Conservation (phyloP, 129 eudicot species). For the Chrysanthemum lavandulifolium region DNA sequence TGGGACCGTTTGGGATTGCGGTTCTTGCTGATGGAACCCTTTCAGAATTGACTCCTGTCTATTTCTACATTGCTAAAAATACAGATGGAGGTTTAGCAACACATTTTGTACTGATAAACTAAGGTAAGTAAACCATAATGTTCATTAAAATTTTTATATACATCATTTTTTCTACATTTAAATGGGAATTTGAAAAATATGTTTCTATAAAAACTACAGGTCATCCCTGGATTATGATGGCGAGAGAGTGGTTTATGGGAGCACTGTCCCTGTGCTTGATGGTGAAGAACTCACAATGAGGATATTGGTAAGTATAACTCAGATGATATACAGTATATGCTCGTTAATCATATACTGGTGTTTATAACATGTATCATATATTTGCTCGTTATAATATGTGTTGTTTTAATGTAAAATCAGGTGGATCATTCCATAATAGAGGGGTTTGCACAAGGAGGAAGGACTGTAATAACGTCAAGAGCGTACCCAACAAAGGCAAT, state of each 20-base stretch:
- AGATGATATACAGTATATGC: too few relatives aligned
- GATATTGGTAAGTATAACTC: slow-evolving; percentile 44
- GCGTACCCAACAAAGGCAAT: slow-evolving; percentile 77
- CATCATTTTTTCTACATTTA: too few relatives aligned
- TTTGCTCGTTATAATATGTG: neutral
- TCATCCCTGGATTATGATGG: slow-evolving; percentile 70
- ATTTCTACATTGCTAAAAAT: slow-evolving; percentile 71
- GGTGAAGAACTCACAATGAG: slow-evolving; percentile 71
- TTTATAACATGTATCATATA: too few relatives aligned
- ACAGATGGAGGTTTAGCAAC: slow-evolving; percentile 44
- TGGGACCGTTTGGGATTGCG: slow-evolving; percentile 87
- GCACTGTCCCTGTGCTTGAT: slow-evolving; percentile 67
- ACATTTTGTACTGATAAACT: slow-evolving; percentile 75
- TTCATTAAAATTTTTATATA: too few relatives aligned
- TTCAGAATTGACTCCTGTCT: slow-evolving; percentile 69
- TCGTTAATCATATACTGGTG: too few relatives aligned
- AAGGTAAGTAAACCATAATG: slow-evolving; percentile 37
- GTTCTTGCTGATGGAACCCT: slow-evolving; percentile 70
- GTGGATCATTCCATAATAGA: slow-evolving; percentile 92
- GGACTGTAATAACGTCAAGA: slow-evolving; percentile 72
- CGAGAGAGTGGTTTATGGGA: slow-evolving; percentile 57
- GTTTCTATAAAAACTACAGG: slow-evolving; percentile 29
- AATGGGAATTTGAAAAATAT: too few relatives aligned
- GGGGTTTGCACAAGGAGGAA: slow-evolving; percentile 86
- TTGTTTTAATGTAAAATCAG: slow-evolving; percentile 18